Evolutionary conservation across 495 filamentous ascomycete species (phyloP), one percentile per base, ranked within the genome.

Genomic region (Corynascus novoguineensis): DNA sequence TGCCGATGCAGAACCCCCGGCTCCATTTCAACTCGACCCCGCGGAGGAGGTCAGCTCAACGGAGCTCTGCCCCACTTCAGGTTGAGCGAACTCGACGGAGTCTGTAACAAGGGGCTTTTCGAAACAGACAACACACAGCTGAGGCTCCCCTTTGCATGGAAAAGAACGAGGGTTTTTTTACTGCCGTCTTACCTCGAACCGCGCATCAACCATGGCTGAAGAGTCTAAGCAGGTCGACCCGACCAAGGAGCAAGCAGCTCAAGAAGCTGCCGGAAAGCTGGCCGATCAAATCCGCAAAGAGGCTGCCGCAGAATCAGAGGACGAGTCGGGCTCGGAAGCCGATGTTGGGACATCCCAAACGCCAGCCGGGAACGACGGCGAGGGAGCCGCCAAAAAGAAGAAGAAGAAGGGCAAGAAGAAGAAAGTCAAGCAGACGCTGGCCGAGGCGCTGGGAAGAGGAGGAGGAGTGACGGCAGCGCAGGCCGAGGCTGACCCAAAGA

Each of bases 341-440:
- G 68, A 66, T 5, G 68, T 66, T n/a, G 59, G 55, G 19, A 42
- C 58, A 1, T 53, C 58, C 31, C 45, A 53, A 40, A 59, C 52
- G 34, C 53, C 46, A 5, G 34, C 59, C 6, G 57, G 45, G 50
- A 66, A 52, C 5, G 61, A 51, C 7, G 47, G 53, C 22, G 47
- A 64, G 10, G 58, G 54, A 8, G 53, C 66, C 29, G 34, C 52
- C n/a, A 70, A 61, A 11, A 76, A 74, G 47, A 75, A 77, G 60
- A 81, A 80, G 55, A 80, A 80, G 61, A 80, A 80, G 67, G 70
- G 64, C 40, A 78, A 77, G 53, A 75, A 68, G 60, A 75, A 73
- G 63, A 81, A 78, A 66, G 69, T 73, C 57, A 79, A 79, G 64
- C 78, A 83, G 57, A 56, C 61, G 22, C 57, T 59, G 40, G 35